Base-by-base conservation (phyloP, 345 rosid species). In the Hirschfeldia incana region DNA sequence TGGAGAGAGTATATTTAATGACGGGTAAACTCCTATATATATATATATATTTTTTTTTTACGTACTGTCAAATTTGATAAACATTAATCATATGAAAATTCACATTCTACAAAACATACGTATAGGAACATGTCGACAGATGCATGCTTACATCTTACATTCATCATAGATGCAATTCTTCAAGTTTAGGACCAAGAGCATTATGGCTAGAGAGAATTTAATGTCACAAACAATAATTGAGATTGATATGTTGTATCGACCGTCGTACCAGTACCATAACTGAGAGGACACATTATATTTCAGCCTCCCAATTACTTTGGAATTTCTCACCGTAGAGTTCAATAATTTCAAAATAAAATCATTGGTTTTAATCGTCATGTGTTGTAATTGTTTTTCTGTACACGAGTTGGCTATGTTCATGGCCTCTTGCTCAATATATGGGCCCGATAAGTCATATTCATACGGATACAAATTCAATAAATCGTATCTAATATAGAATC, bases 401-500 rank as follows among this genome's bases (percentile, higher is more conserved):
- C 65, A 49, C 70, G 1, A 68, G 17, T 68, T 68, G 78, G 74
- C 75, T 4, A 74, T 17, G 68, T 61, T 44, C 55, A 37, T 30
- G 15, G 67, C 57, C 77, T 73, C 27, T 67, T 59, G 65, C 61
- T 68, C 53, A 74, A 74, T 63, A 42, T 69, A 75, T 75, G 79
- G 83, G 72, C 17, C 79, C 79, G 72, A 75, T 55, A 55, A 29
- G 83, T 75, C 79, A 29, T 69, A 75, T 39, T 80, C 83, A 75
- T 59, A 59, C 12, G 30, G 71, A 80, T 75, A 30, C 71, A 74
- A 39, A 62, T 61, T 61, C 60, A 39, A 53, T 42, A 51, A 12
- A 71, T 69, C 75, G 60, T 69, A 80, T 80, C 75, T 74, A 16
- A 65, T 65, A 69, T 12, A 42, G 44, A 73, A 73, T 68, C 82